Conservation (phyloP, 495 filamentous ascomycete genomes). For the Trichocladium antarcticum region DNA sequence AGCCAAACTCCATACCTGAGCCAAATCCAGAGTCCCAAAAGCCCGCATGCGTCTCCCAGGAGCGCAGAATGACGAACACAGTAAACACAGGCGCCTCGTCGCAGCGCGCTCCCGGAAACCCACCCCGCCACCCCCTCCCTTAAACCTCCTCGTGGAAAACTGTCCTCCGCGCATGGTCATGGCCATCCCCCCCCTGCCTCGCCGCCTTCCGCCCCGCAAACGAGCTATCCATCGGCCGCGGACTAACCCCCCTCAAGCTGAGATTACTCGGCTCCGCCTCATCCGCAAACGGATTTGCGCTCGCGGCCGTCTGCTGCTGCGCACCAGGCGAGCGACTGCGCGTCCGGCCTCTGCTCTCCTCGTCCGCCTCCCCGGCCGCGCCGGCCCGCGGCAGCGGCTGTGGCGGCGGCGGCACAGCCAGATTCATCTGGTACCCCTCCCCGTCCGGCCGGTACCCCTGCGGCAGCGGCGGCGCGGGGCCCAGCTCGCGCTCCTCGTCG, state of each 20-base stretch:
- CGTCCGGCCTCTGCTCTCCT: conserved; percentile 26
- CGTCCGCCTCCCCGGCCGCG: not conserved
- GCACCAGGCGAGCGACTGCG: conserved; percentile 23
- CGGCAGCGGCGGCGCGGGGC: conserved; percentile 22
- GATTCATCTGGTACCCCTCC: conserved; percentile 40
- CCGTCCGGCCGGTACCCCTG: conserved; percentile 18
- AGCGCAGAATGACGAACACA: no score
- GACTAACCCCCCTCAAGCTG: conserved; percentile 47
- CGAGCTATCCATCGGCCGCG: conserved; percentile 39
- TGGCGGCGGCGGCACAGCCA: conserved; percentile 14
- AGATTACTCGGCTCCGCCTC: conserved; percentile 44
- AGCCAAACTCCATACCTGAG: no score
- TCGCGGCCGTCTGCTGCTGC: not conserved
- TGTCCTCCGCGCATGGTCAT: conserved; percentile 31
- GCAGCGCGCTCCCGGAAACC: no score
- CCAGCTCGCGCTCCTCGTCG: conserved; percentile 56
- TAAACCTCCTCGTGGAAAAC: conserved; percentile 44
- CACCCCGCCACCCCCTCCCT: not conserved
- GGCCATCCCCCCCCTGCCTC: conserved; percentile 8
- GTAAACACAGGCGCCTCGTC: no score
- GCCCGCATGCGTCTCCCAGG: no score
- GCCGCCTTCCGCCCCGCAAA: conserved; percentile 14
- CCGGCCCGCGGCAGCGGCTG: not conserved
- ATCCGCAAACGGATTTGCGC: conserved; percentile 46
- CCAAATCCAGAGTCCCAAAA: no score